These are phyloP conservation scores for Myriosclerotinia duriaeana DNA, from an alignment of 2,329 filamentous ascomycete genomes.

Conservation along the genomic window DNA sequence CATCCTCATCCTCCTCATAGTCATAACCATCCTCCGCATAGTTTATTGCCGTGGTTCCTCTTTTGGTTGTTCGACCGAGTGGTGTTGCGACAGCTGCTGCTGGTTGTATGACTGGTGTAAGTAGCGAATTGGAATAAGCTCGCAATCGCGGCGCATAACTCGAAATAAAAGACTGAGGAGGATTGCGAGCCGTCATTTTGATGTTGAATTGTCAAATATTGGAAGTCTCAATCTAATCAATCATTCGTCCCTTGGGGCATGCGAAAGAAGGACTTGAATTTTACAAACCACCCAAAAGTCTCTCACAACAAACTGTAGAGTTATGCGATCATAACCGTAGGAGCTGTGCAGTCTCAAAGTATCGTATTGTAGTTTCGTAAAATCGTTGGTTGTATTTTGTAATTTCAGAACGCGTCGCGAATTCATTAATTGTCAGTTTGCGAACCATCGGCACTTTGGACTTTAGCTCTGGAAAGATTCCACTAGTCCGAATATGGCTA, in stretches of 20 bases:
- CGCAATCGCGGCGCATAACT: slow-evolving; percentile 89
- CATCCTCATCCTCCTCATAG: slow-evolving; percentile 74
- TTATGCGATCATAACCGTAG: slow-evolving; percentile 15
- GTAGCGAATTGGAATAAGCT: slow-evolving; percentile 85
- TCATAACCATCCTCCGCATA: slow-evolving; percentile 97
- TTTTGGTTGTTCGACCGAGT: slow-evolving; percentile 84
- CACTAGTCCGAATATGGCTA: background rate
- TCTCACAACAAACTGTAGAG: background rate
- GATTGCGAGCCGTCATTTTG: slow-evolving; percentile 40
- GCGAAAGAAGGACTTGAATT: slow-evolving; percentile 4
- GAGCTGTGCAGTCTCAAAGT: slow-evolving; percentile 2
- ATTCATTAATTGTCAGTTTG: slow-evolving; percentile 8
- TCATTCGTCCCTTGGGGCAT: background rate
- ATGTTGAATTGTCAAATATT: background rate
- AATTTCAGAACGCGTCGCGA: slow-evolving; percentile 14
- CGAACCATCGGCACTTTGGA: slow-evolving; percentile 1
- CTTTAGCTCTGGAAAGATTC: background rate
- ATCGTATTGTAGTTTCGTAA: background rate
- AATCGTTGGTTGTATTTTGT: slow-evolving; percentile 3
- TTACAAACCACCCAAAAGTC: slow-evolving; percentile 12
- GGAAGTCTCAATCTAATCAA: background rate
- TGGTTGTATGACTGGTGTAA: slow-evolving; percentile 77
- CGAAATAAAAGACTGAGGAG: slow-evolving; percentile 84
- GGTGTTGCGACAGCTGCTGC: slow-evolving; percentile 64
- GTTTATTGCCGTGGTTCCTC: slow-evolving; percentile 94